phyloP scores from a whole-genome alignment of 2,329 filamentous ascomycete species.

The Sclerotinia spermophila region DNA sequence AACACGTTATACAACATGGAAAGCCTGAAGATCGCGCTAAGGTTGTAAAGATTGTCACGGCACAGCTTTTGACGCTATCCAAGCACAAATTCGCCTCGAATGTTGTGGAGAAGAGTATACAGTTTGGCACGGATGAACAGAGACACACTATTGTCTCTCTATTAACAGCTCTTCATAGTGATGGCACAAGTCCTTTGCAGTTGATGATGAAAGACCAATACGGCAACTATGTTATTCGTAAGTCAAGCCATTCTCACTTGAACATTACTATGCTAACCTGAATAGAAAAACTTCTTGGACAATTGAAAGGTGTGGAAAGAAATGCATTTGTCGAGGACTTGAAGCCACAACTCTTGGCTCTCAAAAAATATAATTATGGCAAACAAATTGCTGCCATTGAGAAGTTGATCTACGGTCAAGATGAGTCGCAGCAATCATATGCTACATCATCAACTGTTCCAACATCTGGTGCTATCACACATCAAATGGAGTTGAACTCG shows the following conservation, averaged over 20 bases:
- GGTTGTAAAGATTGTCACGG: constrained; percentile 71
- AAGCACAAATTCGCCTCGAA: constrained; percentile 98
- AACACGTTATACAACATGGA: constrained; percentile 83
- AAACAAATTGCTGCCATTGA: constrained; percentile 66
- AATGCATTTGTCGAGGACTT: constrained; percentile 60
- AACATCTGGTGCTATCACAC: constrained; percentile 34
- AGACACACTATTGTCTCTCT: constrained; percentile 64
- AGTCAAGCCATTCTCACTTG: constrained; percentile 43
- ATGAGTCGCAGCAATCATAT: constrained; percentile 20
- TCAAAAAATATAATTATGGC: constrained; percentile 62
- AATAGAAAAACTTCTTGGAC: constrained; percentile 74
- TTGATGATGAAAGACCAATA: constrained; percentile 84
- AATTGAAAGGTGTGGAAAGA: constrained; percentile 58
- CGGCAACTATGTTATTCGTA: constrained; percentile 96
- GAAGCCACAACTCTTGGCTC: constrained; percentile 54
- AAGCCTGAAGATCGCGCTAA: constrained; percentile 65
- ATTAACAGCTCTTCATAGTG: constrained; percentile 56
- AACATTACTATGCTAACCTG: constrained; percentile 13
- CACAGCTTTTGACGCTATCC: constrained; percentile 69
- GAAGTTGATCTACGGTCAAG: constrained; percentile 45
- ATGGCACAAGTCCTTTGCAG: constrained; percentile 67
- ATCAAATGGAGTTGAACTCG: constrained; percentile 46
- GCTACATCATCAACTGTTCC: constrained; percentile 26
- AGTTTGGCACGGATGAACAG: constrained; percentile 65
- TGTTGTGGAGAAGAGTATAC: constrained; percentile 90